Percentiles rank a stretch among this genome's conserved stretches.
phyloP scores from a whole-genome alignment of 306 rosid species.

The Lathyrus tuberosus region DNA sequence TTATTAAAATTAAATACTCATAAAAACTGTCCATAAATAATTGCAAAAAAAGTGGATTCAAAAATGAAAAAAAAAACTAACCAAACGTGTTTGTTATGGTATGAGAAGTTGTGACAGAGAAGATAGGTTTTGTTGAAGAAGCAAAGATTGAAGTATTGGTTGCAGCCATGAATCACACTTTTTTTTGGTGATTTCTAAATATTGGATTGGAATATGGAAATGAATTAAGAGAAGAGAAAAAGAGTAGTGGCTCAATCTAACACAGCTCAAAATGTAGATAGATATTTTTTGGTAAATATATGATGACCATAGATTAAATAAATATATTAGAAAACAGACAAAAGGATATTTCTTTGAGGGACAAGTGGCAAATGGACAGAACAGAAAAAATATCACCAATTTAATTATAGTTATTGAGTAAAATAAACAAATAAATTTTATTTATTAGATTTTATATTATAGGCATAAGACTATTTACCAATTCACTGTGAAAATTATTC shows the following conservation, averaged over 20 bases:
- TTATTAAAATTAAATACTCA: background rate
- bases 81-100: constrained; percentile 51
- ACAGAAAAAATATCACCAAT: background rate
- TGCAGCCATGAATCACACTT: constrained; percentile 62
- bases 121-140: constrained; percentile 55
- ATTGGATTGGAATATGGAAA: background rate
- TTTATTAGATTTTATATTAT: too few species aligned
- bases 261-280: background rate
- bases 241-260: constrained; percentile 2
- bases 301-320: constrained; percentile 5
- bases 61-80: constrained; percentile 39
- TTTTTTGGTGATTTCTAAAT: constrained; percentile 22
- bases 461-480: too few species aligned
- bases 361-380: constrained; percentile 20
- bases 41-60: background rate
- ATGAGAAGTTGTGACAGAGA: constrained; percentile 39
- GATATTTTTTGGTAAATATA: too few species aligned
- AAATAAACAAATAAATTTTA: too few species aligned
- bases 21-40: background rate
- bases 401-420: too few species aligned
- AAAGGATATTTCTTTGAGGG: constrained; percentile 37
- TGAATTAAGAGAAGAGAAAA: background rate
- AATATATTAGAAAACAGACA: constrained; percentile 21
- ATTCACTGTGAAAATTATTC: too few species aligned
- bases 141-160: constrained; percentile 59